phyloP scores from a whole-genome alignment of 2,329 filamentous ascomycete species.

The Bipolaris bicolor region DNA sequence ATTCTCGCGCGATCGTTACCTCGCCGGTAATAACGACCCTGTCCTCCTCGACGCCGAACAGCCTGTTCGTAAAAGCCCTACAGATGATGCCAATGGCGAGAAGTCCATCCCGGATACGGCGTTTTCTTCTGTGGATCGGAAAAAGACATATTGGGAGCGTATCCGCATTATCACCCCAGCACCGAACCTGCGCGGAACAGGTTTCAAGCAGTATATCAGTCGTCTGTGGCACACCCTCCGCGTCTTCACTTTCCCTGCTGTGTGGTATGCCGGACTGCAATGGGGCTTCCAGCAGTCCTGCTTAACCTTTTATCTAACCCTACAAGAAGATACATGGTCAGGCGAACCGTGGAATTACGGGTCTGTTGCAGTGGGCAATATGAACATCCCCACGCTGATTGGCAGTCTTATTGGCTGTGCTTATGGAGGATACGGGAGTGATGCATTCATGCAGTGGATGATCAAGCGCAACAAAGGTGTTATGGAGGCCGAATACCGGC shows the following conservation, averaged over 20 bases:
- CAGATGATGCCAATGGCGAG: neutral
- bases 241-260: slow-evolving; percentile 4
- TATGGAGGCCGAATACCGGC: slow-evolving; percentile 3
- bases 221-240: slow-evolving; percentile 1
- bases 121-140: neutral
- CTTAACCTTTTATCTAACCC: slow-evolving; percentile 2
- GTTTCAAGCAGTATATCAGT: slow-evolving; percentile 1
- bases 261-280: slow-evolving; percentile 3
- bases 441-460: slow-evolving; percentile 2
- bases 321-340: neutral
- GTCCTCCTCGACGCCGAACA: neutral
- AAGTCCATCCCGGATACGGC: neutral
- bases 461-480: slow-evolving; percentile 4
- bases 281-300: slow-evolving; percentile 4
- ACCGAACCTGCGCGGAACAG: slow-evolving; percentile 2
- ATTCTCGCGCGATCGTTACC: slow-evolving; percentile 1
- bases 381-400: slow-evolving; percentile 4
- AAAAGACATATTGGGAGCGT: slow-evolving; percentile 2
- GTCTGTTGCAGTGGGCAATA: neutral
- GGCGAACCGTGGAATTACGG: neutral
- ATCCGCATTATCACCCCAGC: neutral
- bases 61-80: neutral
- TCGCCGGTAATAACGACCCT: neutral
- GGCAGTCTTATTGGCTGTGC: slow-evolving; percentile 1
- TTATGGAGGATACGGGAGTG: slow-evolving; percentile 2